Conservation (phyloP, 2,329 filamentous ascomycete species). For the Pseudocercospora fuligena region DNA sequence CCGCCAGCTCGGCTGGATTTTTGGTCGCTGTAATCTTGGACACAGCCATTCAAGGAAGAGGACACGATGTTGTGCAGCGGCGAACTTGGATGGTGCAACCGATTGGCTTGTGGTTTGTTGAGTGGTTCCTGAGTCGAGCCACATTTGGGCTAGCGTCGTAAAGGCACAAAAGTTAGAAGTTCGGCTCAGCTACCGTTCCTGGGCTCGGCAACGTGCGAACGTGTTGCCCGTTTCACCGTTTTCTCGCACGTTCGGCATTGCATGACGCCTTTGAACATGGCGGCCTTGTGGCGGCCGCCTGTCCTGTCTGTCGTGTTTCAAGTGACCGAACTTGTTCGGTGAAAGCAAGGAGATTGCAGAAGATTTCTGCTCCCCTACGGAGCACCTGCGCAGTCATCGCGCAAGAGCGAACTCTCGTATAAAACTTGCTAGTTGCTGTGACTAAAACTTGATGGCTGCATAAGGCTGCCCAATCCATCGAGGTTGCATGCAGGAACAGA, state of each 20-base stretch:
- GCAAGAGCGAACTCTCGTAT: not conserved
- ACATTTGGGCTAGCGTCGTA: not conserved
- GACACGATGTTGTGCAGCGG: not conserved
- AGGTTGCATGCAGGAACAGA: slow-evolving; percentile 12
- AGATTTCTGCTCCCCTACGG: too few relatives aligned
- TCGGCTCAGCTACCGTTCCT: not conserved
- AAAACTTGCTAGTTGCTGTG: not conserved
- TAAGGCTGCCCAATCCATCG: not conserved
- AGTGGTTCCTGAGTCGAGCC: not conserved
- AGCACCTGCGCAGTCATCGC: not conserved
- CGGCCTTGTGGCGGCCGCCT: not conserved
- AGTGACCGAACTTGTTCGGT: not conserved
- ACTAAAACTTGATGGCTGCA: slow-evolving; percentile 1
- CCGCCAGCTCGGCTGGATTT: too few relatives aligned
- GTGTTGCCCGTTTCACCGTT: not conserved
- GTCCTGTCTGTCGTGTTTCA: not conserved
- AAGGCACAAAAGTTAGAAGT: not conserved
- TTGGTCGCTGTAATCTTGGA: too few relatives aligned
- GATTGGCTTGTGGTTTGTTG: not conserved
- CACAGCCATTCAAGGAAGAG: not conserved
- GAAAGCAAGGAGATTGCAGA: not conserved
- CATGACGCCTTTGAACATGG: slow-evolving; percentile 1
- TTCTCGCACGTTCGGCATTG: slow-evolving; percentile 3
- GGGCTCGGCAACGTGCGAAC: not conserved
- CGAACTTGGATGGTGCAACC: not conserved